phyloP scores from a whole-genome alignment of 352 stramenopile genomes.

The Blastocystis hominis region DNA sequence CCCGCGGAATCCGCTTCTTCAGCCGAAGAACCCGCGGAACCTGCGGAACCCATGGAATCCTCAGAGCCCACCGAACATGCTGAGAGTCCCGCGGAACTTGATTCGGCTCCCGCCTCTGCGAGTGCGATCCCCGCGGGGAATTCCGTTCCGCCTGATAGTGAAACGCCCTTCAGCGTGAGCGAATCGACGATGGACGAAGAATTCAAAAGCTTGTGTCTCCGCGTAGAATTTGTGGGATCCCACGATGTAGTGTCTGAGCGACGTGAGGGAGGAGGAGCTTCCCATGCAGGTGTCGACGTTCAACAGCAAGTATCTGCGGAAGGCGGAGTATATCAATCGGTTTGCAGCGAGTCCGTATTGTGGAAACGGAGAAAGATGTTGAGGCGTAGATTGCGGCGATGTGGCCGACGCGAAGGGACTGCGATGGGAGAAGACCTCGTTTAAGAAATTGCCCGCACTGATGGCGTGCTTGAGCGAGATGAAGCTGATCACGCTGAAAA shows the following conservation, averaged over 20 bases:
- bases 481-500: conserved; percentile 17
- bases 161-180: not conserved
- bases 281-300: conserved; percentile 32
- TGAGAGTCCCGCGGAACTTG: no score
- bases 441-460: not conserved
- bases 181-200: conserved; percentile 22
- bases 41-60: no score
- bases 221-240: not conserved
- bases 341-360: not conserved
- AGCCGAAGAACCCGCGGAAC: no score
- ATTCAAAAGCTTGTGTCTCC: conserved; percentile 1
- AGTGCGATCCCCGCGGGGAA: no score
- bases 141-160: not conserved
- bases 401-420: not conserved
- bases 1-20: no score
- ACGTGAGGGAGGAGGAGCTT: not conserved
- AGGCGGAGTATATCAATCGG: not conserved
- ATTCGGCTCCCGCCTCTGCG: no score
- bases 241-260: not conserved
- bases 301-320: conserved; percentile 18
- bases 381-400: not conserved
- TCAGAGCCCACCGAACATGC: no score
- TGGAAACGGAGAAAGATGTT: not conserved
- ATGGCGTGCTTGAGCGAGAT: not conserved
- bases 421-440: not conserved